Evolutionary conservation across 306 rosid genomes (phyloP).

Genomic region (Quercus dentata): DNA sequence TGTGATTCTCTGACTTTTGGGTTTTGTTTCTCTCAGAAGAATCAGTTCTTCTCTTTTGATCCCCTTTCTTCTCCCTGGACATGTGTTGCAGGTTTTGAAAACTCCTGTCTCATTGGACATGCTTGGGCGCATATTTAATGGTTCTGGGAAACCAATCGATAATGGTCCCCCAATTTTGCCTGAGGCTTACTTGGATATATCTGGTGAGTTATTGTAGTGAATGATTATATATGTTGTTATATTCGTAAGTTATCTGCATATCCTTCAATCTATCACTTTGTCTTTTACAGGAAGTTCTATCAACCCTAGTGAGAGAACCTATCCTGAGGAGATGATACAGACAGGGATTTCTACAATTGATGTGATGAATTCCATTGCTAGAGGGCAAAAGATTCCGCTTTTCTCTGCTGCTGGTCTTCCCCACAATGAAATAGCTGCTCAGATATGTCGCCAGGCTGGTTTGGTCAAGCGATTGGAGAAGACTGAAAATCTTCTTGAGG

Average conservation of each 20-base stretch:
- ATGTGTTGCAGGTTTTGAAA: constrained; percentile 73
- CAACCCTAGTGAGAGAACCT: constrained; percentile 99
- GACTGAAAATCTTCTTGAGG: constrained; percentile 90
- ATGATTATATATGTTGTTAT: neutral
- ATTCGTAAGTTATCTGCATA: neutral
- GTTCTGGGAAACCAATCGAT: constrained; percentile 99
- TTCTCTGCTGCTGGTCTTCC: constrained; percentile 99
- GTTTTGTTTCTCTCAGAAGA: constrained; percentile 1
- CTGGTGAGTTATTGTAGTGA: constrained; percentile 52
- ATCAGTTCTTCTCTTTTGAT: constrained; percentile 1
- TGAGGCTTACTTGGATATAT: constrained; percentile 97
- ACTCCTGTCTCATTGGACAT: constrained; percentile 98
- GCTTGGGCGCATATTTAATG: constrained; percentile 99
- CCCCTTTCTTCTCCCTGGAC: constrained; percentile 9
- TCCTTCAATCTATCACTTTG: constrained; percentile 1
- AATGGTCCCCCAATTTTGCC: constrained; percentile 99
- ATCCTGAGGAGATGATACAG: constrained; percentile 99
- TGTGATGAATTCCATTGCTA: constrained; percentile 99
- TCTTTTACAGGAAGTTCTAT: constrained; percentile 79
- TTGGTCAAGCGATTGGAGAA: constrained; percentile 95
- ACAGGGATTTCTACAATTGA: constrained; percentile 98
- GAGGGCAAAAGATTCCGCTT: constrained; percentile 98
- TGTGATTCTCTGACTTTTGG: constrained; percentile 18
- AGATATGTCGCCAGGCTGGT: constrained; percentile 99
- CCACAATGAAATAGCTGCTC: constrained; percentile 98